Evolutionary conservation across 2,329 filamentous ascomycete species (phyloP).

Genomic region (Aureobasidium sp.): DNA sequence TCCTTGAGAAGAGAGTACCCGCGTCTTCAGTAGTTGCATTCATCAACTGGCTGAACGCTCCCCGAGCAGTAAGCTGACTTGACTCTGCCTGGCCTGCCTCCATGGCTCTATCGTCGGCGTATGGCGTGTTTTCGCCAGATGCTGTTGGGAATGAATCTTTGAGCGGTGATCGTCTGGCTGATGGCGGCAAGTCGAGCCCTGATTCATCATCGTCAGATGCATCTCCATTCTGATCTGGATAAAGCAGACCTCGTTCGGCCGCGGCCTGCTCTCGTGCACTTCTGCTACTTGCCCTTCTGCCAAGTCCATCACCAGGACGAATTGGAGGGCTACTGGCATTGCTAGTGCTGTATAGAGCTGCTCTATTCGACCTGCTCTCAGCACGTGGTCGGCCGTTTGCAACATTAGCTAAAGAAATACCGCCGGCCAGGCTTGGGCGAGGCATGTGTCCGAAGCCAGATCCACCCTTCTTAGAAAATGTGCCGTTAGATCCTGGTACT

Average conservation of each 20-base stretch:
- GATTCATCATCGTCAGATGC: constrained; percentile 45
- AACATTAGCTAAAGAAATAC: constrained; percentile 47
- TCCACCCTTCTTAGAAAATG: constrained; percentile 74
- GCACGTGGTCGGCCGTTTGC: constrained; percentile 26
- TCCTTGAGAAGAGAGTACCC: constrained; percentile 77
- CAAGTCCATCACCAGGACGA: constrained; percentile 34
- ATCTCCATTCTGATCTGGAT: constrained; percentile 32
- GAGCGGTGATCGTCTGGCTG: constrained; percentile 41
- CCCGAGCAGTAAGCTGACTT: constrained; percentile 57
- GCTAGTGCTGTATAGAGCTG: constrained; percentile 54
- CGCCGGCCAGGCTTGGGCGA: constrained; percentile 45
- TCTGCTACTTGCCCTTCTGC: constrained; percentile 47
- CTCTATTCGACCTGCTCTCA: constrained; percentile 35
- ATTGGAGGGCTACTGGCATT: constrained; percentile 45
- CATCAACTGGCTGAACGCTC: constrained; percentile 72
- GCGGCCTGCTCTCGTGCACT: constrained; percentile 37
- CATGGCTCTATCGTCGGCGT: constrained; percentile 2
- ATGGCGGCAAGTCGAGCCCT: constrained; percentile 56
- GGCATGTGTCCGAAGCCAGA: constrained; percentile 71
- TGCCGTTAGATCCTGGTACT: constrained; percentile 56
- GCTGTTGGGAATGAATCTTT: constrained; percentile 19
- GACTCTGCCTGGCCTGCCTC: constrained; percentile 19
- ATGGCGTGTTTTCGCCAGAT: constrained; percentile 15
- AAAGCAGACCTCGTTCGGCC: constrained; percentile 50
- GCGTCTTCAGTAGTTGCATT: constrained; percentile 76